These are phyloP conservation scores for Marsdenia floribunda DNA, from an alignment of 257 asterid species.

Conservation along the genomic window DNA sequence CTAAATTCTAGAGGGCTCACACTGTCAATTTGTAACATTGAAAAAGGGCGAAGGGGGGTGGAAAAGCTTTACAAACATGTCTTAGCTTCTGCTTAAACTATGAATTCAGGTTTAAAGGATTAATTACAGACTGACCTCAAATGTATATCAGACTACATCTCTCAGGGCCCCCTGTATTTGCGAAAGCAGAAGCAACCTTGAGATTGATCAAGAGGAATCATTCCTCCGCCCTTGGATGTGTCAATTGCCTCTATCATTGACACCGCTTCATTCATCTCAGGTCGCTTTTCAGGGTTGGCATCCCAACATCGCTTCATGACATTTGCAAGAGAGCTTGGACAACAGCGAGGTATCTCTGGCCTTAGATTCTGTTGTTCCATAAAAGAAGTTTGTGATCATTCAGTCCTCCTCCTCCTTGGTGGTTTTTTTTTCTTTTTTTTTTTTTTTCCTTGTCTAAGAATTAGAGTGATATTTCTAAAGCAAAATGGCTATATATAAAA, in stretches of 20 bases:
- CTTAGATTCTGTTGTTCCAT: slow-evolving; percentile 54
- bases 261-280: slow-evolving; percentile 81
- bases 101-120: not conserved
- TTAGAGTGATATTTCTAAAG: not conserved
- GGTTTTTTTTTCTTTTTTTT: too few species aligned
- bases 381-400: not conserved
- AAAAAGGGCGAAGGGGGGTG: not conserved
- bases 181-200: slow-evolving; percentile 70
- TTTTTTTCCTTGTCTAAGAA: too few species aligned
- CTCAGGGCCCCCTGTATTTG: slow-evolving; percentile 32
- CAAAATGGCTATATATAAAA: not conserved
- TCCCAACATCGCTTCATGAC: slow-evolving; percentile 92
- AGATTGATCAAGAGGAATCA: slow-evolving; percentile 59
- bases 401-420: not conserved
- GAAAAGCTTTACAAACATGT: slow-evolving; percentile 8
- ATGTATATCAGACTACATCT: not conserved
- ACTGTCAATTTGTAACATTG: not conserved
- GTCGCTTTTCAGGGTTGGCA: slow-evolving; percentile 65
- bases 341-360: slow-evolving; percentile 90
- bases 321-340: slow-evolving; percentile 64
- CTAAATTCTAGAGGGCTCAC: not conserved
- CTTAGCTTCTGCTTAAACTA: not conserved
- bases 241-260: slow-evolving; percentile 71
- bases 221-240: slow-evolving; percentile 84
- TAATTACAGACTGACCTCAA: slow-evolving; percentile 4